Base-by-base conservation (phyloP, 768 basidiomycete genomes). In the Xerocomus potaroensis region DNA sequence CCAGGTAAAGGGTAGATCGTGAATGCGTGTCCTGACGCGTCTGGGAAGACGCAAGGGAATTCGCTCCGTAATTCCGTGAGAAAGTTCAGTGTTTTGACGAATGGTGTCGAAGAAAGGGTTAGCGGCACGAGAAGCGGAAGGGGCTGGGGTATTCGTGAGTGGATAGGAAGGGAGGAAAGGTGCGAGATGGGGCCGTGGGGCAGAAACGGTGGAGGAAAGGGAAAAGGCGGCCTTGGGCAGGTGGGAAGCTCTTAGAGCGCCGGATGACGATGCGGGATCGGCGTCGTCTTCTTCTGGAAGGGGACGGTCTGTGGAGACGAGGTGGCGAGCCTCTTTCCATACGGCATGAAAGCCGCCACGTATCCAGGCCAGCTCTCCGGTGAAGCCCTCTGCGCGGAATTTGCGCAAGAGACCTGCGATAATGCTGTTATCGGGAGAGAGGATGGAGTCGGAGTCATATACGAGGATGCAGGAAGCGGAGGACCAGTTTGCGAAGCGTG, bases 31-130 rank as follows among this genome's bases (percentile, higher is more conserved):
- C 19, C 75, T 74, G 41, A 81, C 74, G 2, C 69, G 57, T 29
- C 66, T 58, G 2, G 80, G 72, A 14, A 84, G 67, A 37, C 68
- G 68, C 43, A 96, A 79, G 12, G 89, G 82, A 30, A 95, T 94
- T 27, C 88, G 84, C 57, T 92, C 89, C 0, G 83, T 87, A 51
- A 81, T 76, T 7, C 81, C 80, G 27, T 81, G 66, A 3, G 83
- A 78, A 19, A 96, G 79, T 68, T 96, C 92, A 3, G 82, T 63
- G 56, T 91, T 90, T 67, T 92, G 89, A 31, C 88, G 83, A 57
- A 98, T 88, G 57, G 87, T 85, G 66, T 98, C 94, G 56, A 91
- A 97, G 71, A 98, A 98, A 9, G 95, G 95, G 63, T 95, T 97
- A 4, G 68, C 58, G 58, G 58, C 70, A 62, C 41, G 65, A 23